A percentile compares a stretch with the other conserved stretches of the same genome.
phyloP scores from a whole-genome alignment of 2,329 filamentous ascomycete species.

The Calonectria henricotiae region DNA sequence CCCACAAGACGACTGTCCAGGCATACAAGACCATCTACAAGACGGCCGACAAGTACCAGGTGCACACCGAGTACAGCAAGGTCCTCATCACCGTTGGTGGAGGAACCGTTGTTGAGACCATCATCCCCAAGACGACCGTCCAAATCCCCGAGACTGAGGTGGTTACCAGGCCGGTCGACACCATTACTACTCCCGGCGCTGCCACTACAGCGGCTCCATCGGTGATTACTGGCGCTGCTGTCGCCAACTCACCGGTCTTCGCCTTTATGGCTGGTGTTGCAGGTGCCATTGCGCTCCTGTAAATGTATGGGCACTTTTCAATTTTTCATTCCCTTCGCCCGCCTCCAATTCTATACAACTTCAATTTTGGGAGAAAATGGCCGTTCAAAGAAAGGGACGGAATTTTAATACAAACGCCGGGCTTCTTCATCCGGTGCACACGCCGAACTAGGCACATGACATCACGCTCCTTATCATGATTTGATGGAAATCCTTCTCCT shows the following conservation, averaged over 20 bases:
- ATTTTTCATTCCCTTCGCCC: slow-evolving; percentile 8
- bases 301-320: slow-evolving; percentile 12
- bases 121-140: slow-evolving; percentile 53
- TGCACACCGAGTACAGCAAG: slow-evolving; percentile 53
- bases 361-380: slow-evolving; percentile 4
- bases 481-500: slow-evolving; percentile 13
- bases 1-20: slow-evolving; percentile 61
- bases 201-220: slow-evolving; percentile 46
- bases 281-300: slow-evolving; percentile 60
- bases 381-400: slow-evolving; percentile 12
- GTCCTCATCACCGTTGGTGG: slow-evolving; percentile 49
- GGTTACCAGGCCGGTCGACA: slow-evolving; percentile 46
- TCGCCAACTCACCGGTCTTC: slow-evolving; percentile 55
- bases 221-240: slow-evolving; percentile 54
- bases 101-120: slow-evolving; percentile 51
- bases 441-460: slow-evolving; percentile 19
- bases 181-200: slow-evolving; percentile 39
- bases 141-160: slow-evolving; percentile 50
- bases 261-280: slow-evolving; percentile 60
- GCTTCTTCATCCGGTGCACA: neutral
- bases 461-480: slow-evolving; percentile 26
- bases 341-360: neutral
- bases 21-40: slow-evolving; percentile 49
- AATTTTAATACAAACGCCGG: slow-evolving; percentile 5
- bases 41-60: slow-evolving; percentile 44